Evolutionary conservation across 768 basidiomycete species (phyloP).

Genomic region (Nidularia pulvinata): DNA sequence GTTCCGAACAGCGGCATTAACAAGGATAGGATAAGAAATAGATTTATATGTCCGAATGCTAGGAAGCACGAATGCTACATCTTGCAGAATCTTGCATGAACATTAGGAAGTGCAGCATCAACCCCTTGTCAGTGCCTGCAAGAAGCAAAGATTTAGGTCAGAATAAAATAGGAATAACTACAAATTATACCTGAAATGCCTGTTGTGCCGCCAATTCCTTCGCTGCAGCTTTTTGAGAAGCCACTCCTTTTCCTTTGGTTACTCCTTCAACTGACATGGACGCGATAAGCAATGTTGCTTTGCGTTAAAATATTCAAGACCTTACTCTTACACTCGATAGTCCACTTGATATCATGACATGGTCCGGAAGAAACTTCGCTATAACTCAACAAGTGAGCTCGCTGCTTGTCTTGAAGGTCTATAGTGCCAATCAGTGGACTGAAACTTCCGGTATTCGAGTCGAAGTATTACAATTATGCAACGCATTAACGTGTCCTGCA

Average conservation of each 20-base stretch:
- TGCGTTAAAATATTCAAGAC: background rate
- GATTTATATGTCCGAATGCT: too few species aligned
- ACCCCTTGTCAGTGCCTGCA: too few species aligned
- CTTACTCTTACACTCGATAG: constrained; percentile 57
- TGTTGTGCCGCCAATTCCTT: constrained; percentile 46
- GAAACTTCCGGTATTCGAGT: background rate
- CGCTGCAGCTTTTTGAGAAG: constrained; percentile 39
- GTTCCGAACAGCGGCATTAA: too few species aligned
- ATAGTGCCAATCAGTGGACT: background rate
- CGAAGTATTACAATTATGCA: background rate
- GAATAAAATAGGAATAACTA: too few species aligned
- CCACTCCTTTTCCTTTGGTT: constrained; percentile 45
- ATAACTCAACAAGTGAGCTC: constrained; percentile 34
- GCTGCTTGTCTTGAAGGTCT: constrained; percentile 24
- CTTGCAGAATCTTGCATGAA: too few species aligned
- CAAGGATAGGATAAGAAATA: too few species aligned
- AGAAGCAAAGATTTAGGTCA: too few species aligned
- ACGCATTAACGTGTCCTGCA: background rate
- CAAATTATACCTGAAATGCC: constrained; percentile 32
- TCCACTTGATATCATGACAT: constrained; percentile 44
- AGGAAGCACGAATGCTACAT: too few species aligned
- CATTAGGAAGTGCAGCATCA: too few species aligned
- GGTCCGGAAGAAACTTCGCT: constrained; percentile 37
- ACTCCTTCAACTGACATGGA: constrained; percentile 40
- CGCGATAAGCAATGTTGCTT: background rate